Percentiles rank a stretch among this genome's conserved stretches.
Evolutionary conservation across 2,329 filamentous ascomycete genomes (phyloP).

Genomic region (Sclerotinia sclerotiorum): DNA sequence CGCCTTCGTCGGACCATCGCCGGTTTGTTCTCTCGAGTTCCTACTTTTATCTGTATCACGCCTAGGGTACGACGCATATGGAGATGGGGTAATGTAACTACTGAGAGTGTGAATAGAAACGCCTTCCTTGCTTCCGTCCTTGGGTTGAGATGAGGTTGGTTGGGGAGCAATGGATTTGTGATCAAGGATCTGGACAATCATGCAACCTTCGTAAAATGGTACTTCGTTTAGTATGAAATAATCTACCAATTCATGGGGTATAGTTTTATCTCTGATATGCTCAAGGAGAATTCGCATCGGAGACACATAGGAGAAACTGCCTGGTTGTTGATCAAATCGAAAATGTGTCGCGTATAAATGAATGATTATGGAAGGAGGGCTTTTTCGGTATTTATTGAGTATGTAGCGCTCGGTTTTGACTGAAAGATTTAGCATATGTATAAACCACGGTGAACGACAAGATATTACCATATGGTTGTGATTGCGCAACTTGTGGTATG

Average conservation of each 20-base stretch:
- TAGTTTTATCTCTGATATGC: slow-evolving; percentile 71
- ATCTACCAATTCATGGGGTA: slow-evolving; percentile 86
- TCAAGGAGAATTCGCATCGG: slow-evolving; percentile 81
- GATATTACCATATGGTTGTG: slow-evolving; percentile 53
- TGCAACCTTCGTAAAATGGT: slow-evolving; percentile 87
- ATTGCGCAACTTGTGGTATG: slow-evolving; percentile 45
- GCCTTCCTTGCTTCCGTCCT: slow-evolving; percentile 60
- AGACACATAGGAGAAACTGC: slow-evolving; percentile 87
- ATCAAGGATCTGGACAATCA: slow-evolving; percentile 93
- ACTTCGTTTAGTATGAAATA: slow-evolving; percentile 66
- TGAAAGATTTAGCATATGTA: slow-evolving; percentile 40
- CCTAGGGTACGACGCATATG: slow-evolving; percentile 75
- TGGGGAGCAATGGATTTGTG: slow-evolving; percentile 67
- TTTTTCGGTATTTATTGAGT: slow-evolving; percentile 72
- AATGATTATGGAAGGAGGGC: slow-evolving; percentile 78
- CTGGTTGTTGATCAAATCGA: slow-evolving; percentile 80
- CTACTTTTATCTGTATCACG: slow-evolving; percentile 41
- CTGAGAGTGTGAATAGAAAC: slow-evolving; percentile 94
- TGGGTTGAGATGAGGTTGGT: slow-evolving; percentile 57
- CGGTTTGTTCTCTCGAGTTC: slow-evolving; percentile 41
- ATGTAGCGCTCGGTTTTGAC: slow-evolving; percentile 76
- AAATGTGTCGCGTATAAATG: slow-evolving; percentile 86
- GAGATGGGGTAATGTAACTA: slow-evolving; percentile 83
- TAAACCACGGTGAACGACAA: slow-evolving; percentile 33
- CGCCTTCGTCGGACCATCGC: slow-evolving; percentile 31